Base-by-base conservation (phyloP, 352 stramenopile genomes). In the Lagenidium sp. region DNA sequence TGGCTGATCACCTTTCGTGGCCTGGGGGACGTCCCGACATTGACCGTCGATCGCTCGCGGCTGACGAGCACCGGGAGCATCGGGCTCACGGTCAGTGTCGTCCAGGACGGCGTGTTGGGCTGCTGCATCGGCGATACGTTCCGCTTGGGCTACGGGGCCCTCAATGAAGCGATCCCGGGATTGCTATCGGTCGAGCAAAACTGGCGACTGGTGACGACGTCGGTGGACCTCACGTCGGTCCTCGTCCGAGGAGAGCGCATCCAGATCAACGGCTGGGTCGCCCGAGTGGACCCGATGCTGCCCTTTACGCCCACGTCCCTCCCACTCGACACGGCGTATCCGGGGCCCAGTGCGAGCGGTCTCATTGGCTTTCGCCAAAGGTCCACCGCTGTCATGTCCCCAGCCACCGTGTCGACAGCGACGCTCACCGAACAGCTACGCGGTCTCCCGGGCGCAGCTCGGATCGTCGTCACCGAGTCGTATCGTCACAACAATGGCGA, bases 1-100 rank as follows among this genome's bases (percentile, higher is more conserved):
- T 76, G 51, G 41, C 23, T 36, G 16, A 52, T 76, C 12, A 58
- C 47, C 31, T 76, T 53, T 8, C 18, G 31, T 36, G 48, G 57
- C 36, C 50, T 44, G 11, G 64, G 60, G 4, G 37, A 62, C 29
- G 15, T 67, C 11, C 36, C 44, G 15, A 34, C 30, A 8, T 41
- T 76, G 19, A 36, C 21, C 1, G 45, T 64, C 8, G 39, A 68
- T 29, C 19, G 20, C 3, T 47, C 34, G 3, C 26, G 45, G 4
- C 35, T 67, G 18, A 36, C 13, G 18, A 61, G 50, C 28, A 55
- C 39, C 2, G 52, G 52, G 2, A 6, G 19, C 4, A 21, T 56
- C 11, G 25, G 2, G 2, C 36, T 37, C 36, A 16, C 36, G 11
- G 40, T 42, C 4, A 23, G 38, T 34, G 42, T 32, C 6, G 22